These are phyloP conservation scores for Moniliophthora roreri DNA, from an alignment of 1,284 basidiomycete species.

Conservation along the genomic window DNA sequence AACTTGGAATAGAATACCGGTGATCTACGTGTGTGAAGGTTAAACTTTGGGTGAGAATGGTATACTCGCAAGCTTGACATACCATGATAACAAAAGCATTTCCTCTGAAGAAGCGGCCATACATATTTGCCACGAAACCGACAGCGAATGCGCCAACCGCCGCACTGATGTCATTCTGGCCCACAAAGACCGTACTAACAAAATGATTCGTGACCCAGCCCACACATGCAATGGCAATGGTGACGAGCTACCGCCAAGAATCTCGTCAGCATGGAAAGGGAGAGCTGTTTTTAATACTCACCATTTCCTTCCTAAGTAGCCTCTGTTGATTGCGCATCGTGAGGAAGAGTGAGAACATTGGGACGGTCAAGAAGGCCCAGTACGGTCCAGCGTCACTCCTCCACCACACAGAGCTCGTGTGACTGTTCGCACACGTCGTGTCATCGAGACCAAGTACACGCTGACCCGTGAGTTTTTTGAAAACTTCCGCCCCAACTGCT, in stretches of 20 bases:
- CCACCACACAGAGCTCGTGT: conserved; percentile 59
- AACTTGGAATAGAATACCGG: conserved; percentile 85
- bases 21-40: conserved; percentile 44
- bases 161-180: conserved; percentile 73
- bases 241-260: conserved; percentile 46
- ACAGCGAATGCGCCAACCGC: conserved; percentile 83
- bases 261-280: not conserved
- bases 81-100: conserved; percentile 82
- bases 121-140: conserved; percentile 81
- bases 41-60: not conserved
- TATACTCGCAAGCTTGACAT: conserved; percentile 15
- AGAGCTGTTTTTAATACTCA: conserved; percentile 26
- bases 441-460: conserved; percentile 55
- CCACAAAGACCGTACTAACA: conserved; percentile 60
- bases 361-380: conserved; percentile 82
- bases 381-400: conserved; percentile 51
- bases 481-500: conserved; percentile 77
- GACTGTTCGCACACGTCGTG: conserved; percentile 56
- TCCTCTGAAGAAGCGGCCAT: conserved; percentile 77
- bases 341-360: conserved; percentile 73
- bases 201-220: conserved; percentile 86
- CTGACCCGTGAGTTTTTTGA: conserved; percentile 51
- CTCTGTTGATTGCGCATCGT: conserved; percentile 80
- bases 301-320: conserved; percentile 70
- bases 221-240: conserved; percentile 68